Conservation (phyloP, 108 stramenopile species). For the Fragilariopsis cylindrus region DNA sequence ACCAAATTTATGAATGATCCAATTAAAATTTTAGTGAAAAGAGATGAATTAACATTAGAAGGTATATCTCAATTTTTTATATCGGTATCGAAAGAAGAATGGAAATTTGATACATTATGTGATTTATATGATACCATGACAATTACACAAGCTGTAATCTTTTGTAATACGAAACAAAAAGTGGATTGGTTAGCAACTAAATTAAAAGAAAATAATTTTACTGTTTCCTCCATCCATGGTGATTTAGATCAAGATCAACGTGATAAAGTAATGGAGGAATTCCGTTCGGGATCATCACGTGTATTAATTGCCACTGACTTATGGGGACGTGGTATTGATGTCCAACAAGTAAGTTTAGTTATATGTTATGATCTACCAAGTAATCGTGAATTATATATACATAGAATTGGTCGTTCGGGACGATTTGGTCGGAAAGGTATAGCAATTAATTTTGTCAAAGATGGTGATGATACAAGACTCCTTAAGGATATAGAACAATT, state of each 20-base stretch:
- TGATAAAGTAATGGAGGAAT: conserved; percentile 97
- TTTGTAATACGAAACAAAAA: conserved; percentile 98
- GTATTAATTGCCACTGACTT: conserved; percentile 98
- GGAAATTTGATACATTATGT: conserved; percentile 99
- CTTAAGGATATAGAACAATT: conserved; percentile 96
- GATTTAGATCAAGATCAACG: conserved; percentile 95
- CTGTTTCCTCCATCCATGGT: conserved; percentile 98
- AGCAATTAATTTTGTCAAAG: conserved; percentile 98
- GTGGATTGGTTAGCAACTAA: conserved; percentile 96
- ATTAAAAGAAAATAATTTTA: conserved; percentile 96
- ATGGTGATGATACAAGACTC: conserved; percentile 86
- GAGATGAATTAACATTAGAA: conserved; percentile 98
- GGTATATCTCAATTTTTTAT: conserved; percentile 99
- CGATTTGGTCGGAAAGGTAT: conserved; percentile 98
- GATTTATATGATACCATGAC: conserved; percentile 99
- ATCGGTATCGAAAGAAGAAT: conserved; percentile 97
- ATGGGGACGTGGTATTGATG: conserved; percentile 99
- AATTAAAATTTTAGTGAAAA: conserved; percentile 93
- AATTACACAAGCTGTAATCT: conserved; percentile 99
- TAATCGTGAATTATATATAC: conserved; percentile 97
- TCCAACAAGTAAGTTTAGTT: conserved; percentile 99
- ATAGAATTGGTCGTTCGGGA: conserved; percentile 97
- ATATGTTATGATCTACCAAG: conserved; percentile 97
- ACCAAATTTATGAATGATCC: conserved; percentile 98
- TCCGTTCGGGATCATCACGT: conserved; percentile 92